Evolutionary conservation across 1,284 basidiomycete species (phyloP).

Genomic region (Cryptococcus sp.): DNA sequence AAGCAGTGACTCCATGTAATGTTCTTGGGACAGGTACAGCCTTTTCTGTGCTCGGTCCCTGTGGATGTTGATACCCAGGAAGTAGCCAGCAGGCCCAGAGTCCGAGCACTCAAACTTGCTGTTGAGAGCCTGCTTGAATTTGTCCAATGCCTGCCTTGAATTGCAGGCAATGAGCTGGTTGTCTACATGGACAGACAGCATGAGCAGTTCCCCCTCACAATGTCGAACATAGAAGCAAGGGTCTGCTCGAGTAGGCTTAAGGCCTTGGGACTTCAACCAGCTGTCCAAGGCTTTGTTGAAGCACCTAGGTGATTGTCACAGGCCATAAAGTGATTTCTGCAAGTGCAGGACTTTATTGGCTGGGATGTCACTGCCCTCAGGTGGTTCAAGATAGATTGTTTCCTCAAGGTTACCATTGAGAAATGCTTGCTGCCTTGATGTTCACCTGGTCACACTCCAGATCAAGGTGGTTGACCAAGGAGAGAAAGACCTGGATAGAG

Average conservation of each 20-base stretch:
- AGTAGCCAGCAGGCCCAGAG: slow-evolving; percentile 20
- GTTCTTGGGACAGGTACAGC: slow-evolving; percentile 22
- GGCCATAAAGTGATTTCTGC: slow-evolving; percentile 25
- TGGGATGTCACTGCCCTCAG: slow-evolving; percentile 16
- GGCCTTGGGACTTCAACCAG: slow-evolving; percentile 15
- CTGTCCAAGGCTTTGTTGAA: slow-evolving; percentile 28
- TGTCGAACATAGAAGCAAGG: slow-evolving; percentile 9
- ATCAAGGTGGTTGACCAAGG: slow-evolving; percentile 20
- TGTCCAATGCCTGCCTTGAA: slow-evolving; percentile 6
- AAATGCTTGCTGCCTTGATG: slow-evolving; percentile 24
- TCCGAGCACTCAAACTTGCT: slow-evolving; percentile 21
- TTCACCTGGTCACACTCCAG: slow-evolving; percentile 29
- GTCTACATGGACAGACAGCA: slow-evolving; percentile 30
- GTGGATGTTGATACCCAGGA: slow-evolving; percentile 24
- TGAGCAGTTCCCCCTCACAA: no score
- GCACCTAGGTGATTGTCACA: slow-evolving; percentile 22
- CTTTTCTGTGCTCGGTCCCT: slow-evolving; percentile 6
- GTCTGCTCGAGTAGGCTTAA: slow-evolving; percentile 8
- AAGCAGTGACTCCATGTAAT: slow-evolving; percentile 20
- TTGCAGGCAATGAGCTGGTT: slow-evolving; percentile 27
- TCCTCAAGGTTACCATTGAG: slow-evolving; percentile 19
- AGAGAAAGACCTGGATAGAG: no score
- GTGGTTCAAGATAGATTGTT: slow-evolving; percentile 15
- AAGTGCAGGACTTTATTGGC: slow-evolving; percentile 6
- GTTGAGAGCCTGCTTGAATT: slow-evolving; percentile 21